phyloP scores from a whole-genome alignment of 1,284 basidiomycete species.

The Sutorius eximius region DNA sequence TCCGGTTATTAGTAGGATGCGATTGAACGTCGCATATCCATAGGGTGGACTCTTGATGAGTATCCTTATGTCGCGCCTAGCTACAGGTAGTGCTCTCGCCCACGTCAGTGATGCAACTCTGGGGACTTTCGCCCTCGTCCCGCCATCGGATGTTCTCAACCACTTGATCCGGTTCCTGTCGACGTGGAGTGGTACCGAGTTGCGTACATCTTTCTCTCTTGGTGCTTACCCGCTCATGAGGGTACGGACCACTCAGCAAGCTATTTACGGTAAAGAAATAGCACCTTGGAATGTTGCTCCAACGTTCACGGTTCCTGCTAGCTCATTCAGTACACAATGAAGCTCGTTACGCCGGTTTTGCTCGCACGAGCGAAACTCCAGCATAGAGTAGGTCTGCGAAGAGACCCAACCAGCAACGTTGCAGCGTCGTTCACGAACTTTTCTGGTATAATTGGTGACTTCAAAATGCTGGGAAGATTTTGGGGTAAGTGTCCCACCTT shows the following conservation, averaged over 20 bases:
- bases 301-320: conserved; percentile 28
- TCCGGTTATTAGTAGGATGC: too few relatives aligned
- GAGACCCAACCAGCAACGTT: conserved; percentile 48
- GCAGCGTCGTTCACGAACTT: conserved; percentile 59
- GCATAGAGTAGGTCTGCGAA: conserved; percentile 57
- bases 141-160: conserved; percentile 61
- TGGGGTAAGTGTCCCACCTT: conserved; percentile 55
- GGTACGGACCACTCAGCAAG: conserved; percentile 49
- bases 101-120: conserved; percentile 60
- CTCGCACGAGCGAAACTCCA: conserved; percentile 66
- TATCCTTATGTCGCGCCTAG: conserved; percentile 39
- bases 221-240: conserved; percentile 19
- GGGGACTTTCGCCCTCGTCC: conserved; percentile 58
- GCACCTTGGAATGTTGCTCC: not conserved
- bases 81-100: conserved; percentile 38
- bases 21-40: too few relatives aligned
- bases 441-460: conserved; percentile 57
- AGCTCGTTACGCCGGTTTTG: conserved; percentile 65
- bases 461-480: conserved; percentile 70
- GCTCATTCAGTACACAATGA: conserved; percentile 71
- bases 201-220: conserved; percentile 37
- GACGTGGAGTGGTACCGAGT: conserved; percentile 85
- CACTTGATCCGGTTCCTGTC: conserved; percentile 72
- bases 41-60: not conserved
- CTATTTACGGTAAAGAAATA: conserved; percentile 59